phyloP scores from a whole-genome alignment of 257 asterid genomes.

The Solanum clarkiae region DNA sequence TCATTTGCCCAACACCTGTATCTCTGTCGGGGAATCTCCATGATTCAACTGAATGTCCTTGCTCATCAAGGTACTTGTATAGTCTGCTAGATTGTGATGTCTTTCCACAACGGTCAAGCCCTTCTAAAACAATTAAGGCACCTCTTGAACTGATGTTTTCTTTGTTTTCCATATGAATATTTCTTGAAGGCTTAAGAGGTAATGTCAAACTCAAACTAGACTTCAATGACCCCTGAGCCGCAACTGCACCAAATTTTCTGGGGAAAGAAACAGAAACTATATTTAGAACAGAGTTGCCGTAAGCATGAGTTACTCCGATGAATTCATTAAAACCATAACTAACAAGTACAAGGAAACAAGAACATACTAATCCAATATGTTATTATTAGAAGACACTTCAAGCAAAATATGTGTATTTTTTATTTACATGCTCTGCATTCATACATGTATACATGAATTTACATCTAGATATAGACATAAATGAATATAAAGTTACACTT shows the following conservation, averaged over 20 bases:
- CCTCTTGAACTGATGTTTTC: slow-evolving; percentile 42
- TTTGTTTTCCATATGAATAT: slow-evolving; percentile 54
- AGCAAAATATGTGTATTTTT: not conserved
- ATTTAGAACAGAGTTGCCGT: not conserved
- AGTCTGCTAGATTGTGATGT: slow-evolving; percentile 67
- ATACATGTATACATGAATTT: not conserved
- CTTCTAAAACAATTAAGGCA: slow-evolving; percentile 80
- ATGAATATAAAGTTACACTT: not conserved
- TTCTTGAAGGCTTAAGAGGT: slow-evolving; percentile 28
- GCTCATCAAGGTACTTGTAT: slow-evolving; percentile 40
- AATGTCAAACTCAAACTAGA: slow-evolving; percentile 16
- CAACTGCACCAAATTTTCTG: not conserved
- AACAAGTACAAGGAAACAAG: not conserved
- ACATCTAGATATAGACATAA: not conserved
- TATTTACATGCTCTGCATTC: not conserved
- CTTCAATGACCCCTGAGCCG: slow-evolving; percentile 8
- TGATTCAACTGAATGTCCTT: slow-evolving; percentile 62
- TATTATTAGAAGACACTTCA: not conserved
- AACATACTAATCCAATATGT: not conserved
- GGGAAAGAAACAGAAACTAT: not conserved
- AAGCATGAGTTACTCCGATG: not conserved
- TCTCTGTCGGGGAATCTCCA: slow-evolving; percentile 94
- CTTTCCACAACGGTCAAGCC: slow-evolving; percentile 84
- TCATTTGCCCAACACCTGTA: slow-evolving; percentile 85
- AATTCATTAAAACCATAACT: not conserved